These are phyloP conservation scores for Quercus ilex DNA, from an alignment of 306 rosid genomes.

Conservation along the genomic window DNA sequence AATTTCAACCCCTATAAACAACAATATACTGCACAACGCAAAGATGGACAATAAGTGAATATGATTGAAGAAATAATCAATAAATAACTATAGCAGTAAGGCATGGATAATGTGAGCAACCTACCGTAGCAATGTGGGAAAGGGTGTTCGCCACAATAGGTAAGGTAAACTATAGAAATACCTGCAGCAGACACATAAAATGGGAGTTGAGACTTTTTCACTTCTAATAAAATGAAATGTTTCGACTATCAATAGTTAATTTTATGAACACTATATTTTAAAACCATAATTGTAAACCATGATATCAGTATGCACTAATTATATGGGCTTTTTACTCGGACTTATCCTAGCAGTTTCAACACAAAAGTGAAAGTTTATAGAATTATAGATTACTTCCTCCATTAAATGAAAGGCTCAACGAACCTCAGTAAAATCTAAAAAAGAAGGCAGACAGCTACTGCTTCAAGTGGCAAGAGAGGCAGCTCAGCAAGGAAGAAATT, in stretches of 20 bases:
- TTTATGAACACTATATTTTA: neutral
- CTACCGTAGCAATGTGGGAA: constrained; percentile 65
- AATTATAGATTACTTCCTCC: neutral
- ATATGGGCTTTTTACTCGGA: neutral
- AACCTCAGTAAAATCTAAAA: neutral
- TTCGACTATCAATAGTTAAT: neutral
- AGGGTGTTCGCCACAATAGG: constrained; percentile 73
- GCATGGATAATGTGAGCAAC: neutral
- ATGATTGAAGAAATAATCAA: neutral
- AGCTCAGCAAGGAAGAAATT: too few species aligned
- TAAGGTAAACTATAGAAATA: constrained; percentile 84
- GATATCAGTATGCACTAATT: too few species aligned
- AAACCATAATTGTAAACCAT: neutral
- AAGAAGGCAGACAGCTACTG: neutral
- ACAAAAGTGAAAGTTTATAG: neutral
- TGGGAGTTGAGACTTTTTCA: constrained; percentile 10
- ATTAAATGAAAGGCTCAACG: neutral
- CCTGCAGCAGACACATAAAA: constrained; percentile 52
- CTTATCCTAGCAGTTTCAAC: neutral
- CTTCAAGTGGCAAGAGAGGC: too few species aligned
- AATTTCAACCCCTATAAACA: constrained; percentile 76
- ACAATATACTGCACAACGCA: constrained; percentile 46
- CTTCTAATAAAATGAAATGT: constrained; percentile 3
- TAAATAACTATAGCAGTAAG: neutral
- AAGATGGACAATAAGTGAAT: constrained; percentile 10